Evolutionary conservation across 148 eudicot genomes (phyloP), one percentile per base, ranked within the genome.

Genomic region (Rhododendron vialii): DNA sequence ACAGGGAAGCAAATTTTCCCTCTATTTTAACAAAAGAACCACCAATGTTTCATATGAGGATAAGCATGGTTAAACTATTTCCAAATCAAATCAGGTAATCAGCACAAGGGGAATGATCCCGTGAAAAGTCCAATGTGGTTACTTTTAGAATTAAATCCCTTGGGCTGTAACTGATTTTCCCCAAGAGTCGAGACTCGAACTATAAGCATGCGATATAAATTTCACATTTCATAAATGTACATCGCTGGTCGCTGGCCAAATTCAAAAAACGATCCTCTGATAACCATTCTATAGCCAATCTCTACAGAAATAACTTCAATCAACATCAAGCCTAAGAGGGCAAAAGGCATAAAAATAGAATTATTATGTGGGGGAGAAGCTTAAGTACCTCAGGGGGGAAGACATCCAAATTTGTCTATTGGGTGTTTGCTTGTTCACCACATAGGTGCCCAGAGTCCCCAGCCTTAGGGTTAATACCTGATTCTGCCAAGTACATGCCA

Each of bases 331-430:
- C 73, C 38, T 14, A 71, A 71, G 41, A 71, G 41, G 36, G 76
- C 8, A 12, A 45, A 17, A 80, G n/a, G 36, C 87, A 86, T 84
- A 47, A 15, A 80, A 47, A 55, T 17, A 55, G 24, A 15, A 55
- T 17, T 22, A 38, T 81, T 35, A 43, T 47, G 84, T 26, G 9
- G 73, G 0, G 76, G 41, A 15, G 36, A 30, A 55, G 71, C 38
- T 59, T 43, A 82, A 59, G 38, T 92, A 96, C 99, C 99, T 96
- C 88, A 95, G 93, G 57, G 99, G 99, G 55, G 99, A 96, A 67
- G 98, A 96, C 90, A 96, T 84, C 99, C 99, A 95, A 65, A 96
- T 93, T 84, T 96, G 99, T 83, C 99, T 88, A 82, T 96, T 96
- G 80, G 99, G 99, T 38, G 99, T 92, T 89, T 96, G 99, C 87